These are phyloP conservation scores for Botrytis byssoidea DNA, from an alignment of 2,329 filamentous ascomycete species.

Conservation along the genomic window DNA sequence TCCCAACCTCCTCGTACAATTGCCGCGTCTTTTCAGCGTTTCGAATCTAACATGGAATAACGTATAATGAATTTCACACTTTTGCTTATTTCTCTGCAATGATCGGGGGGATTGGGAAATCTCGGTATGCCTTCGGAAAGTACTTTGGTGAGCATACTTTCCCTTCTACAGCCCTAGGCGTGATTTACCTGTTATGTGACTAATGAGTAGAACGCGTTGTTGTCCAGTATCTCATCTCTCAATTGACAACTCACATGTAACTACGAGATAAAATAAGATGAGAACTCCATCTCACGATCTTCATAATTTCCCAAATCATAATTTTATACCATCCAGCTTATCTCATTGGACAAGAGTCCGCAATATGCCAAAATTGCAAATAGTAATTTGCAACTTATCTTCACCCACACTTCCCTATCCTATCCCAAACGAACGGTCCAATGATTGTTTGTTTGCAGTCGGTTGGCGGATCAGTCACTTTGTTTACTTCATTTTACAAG, in stretches of 20 bases:
- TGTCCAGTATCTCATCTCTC: slow-evolving; percentile 3
- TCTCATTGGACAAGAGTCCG: not conserved
- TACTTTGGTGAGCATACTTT: not conserved
- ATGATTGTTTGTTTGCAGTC: not conserved
- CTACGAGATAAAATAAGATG: not conserved
- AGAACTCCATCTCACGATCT: slow-evolving; percentile 6
- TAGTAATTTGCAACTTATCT: slow-evolving; percentile 10
- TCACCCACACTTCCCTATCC: not conserved
- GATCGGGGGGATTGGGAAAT: not conserved
- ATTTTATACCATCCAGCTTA: not conserved
- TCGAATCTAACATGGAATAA: slow-evolving; percentile 4
- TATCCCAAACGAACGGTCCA: not conserved
- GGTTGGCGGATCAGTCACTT: not conserved
- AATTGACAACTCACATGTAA: not conserved
- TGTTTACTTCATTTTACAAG: slow-evolving; percentile 19
- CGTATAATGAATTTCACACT: not conserved
- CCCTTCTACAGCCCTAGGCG: not conserved
- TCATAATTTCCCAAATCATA: slow-evolving; percentile 14
- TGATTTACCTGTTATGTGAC: not conserved
- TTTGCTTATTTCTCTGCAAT: not conserved
- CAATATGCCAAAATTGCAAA: slow-evolving; percentile 9
- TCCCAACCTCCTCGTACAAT: slow-evolving; percentile 13
- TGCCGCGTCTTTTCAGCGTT: not conserved
- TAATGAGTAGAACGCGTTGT: not conserved
- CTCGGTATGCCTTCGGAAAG: slow-evolving; percentile 1